Evolutionary conservation across 805 yeast genomes (phyloP).

Genomic region (Wickerhamiella cacticola): DNA sequence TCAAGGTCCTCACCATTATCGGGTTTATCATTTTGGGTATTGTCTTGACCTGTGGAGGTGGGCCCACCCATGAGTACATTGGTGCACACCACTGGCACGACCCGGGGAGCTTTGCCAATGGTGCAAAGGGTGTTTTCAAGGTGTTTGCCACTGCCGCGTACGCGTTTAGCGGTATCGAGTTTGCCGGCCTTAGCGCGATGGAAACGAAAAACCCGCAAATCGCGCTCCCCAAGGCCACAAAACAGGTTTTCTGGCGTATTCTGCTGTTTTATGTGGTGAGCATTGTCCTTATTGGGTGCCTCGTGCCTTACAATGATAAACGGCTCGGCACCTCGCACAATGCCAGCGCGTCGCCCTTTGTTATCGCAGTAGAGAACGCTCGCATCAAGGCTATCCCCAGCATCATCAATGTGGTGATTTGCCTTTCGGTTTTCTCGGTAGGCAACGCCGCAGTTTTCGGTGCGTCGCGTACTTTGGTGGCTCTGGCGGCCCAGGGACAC

Average conservation of each 20-base stretch:
- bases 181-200: constrained; percentile 65
- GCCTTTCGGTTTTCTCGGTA: constrained; percentile 57
- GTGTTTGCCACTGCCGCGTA: constrained; percentile 72
- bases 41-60: constrained; percentile 36
- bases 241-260: constrained; percentile 77
- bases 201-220: constrained; percentile 59
- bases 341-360: constrained; percentile 62
- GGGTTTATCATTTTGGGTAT: constrained; percentile 55
- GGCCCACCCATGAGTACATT: constrained; percentile 41
- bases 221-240: constrained; percentile 59
- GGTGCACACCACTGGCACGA: constrained; percentile 46
- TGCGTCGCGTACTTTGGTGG: constrained; percentile 54
- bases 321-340: constrained; percentile 43
- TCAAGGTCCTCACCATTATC: constrained; percentile 47
- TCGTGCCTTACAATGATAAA: constrained; percentile 54
- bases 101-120: constrained; percentile 58
- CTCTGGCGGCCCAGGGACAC: constrained; percentile 53
- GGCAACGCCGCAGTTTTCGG: constrained; percentile 64
- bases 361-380: constrained; percentile 56
- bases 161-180: constrained; percentile 63
- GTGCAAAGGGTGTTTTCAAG: constrained; percentile 58
- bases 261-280: constrained; percentile 54
- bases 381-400: constrained; percentile 57
- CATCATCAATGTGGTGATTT: constrained; percentile 56
- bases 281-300: constrained; percentile 46